Conservation (phyloP, 2,329 filamentous ascomycete genomes). For the Hysterium pulicare region DNA sequence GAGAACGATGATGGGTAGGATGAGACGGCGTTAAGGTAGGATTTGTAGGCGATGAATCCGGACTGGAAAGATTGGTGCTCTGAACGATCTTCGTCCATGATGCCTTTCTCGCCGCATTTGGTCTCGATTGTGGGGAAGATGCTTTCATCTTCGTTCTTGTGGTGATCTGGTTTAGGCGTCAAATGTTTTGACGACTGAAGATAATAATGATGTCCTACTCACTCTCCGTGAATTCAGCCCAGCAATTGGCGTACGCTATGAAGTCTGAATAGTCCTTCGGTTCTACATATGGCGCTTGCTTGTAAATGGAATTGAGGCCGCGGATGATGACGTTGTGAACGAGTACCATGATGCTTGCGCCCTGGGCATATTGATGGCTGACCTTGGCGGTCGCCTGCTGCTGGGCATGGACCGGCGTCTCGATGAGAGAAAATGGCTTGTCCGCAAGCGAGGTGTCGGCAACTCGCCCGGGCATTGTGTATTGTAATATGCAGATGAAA, state of each 20-base stretch:
- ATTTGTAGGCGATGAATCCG: slow-evolving; percentile 12
- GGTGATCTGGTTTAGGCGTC: too few relatives aligned
- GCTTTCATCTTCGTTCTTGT: slow-evolving; percentile 27
- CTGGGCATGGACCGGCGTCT: too few relatives aligned
- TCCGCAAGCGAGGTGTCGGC: too few relatives aligned
- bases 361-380: slow-evolving; percentile 58
- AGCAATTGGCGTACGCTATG: slow-evolving; percentile 28
- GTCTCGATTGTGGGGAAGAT: slow-evolving; percentile 31
- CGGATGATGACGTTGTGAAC: slow-evolving; percentile 37
- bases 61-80: slow-evolving; percentile 29
- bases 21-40: background rate
- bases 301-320: slow-evolving; percentile 36
- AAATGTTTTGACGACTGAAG: too few relatives aligned
- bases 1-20: slow-evolving; percentile 13
- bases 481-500: too few relatives aligned
- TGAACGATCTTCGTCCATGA: slow-evolving; percentile 30
- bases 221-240: slow-evolving; percentile 27
- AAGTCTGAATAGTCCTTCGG: slow-evolving; percentile 23
- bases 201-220: too few relatives aligned
- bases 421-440: too few relatives aligned
- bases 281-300: slow-evolving; percentile 23
- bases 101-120: background rate
- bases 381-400: too few relatives aligned
- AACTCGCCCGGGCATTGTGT: too few relatives aligned
- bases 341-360: slow-evolving; percentile 52